These are phyloP conservation scores for Crithidia bombi DNA, from an alignment of 208 protist species.

Conservation along the genomic window DNA sequence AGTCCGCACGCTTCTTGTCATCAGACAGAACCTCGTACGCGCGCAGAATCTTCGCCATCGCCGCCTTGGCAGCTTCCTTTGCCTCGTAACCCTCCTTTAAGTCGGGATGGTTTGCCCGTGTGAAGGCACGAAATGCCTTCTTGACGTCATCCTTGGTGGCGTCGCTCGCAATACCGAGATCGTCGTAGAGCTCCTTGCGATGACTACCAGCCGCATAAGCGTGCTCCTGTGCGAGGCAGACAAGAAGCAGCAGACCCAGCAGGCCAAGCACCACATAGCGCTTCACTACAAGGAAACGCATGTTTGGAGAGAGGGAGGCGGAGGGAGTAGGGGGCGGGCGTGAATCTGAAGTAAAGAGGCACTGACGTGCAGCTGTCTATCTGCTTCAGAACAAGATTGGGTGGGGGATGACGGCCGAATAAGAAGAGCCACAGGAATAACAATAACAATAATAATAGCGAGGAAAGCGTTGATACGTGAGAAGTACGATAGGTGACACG, in stretches of 20 bases:
- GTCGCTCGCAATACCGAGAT: conserved; percentile 55
- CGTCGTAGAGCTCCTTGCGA: conserved; percentile 67
- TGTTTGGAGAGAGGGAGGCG: background rate
- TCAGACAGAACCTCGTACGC: conserved; percentile 85
- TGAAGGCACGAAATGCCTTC: conserved; percentile 75
- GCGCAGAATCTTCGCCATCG: conserved; percentile 81
- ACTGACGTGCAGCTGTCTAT: no score
- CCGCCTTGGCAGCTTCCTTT: conserved; percentile 83
- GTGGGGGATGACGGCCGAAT: no score
- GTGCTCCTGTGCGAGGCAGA: conserved; percentile 15
- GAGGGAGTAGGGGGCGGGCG: background rate
- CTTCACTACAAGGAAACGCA: background rate
- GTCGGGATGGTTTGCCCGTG: conserved; percentile 88
- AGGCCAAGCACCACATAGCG: conserved; percentile 16
- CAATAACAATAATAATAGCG: no score
- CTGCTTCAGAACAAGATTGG: no score
- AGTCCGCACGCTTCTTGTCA: conserved; percentile 63
- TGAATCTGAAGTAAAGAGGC: background rate
- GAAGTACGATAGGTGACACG: no score
- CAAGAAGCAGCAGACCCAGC: conserved; percentile 25
- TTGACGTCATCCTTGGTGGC: conserved; percentile 77
- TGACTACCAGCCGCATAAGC: conserved; percentile 16
- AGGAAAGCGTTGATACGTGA: no score
- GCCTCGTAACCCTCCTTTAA: conserved; percentile 82
- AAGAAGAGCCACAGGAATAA: background rate